phyloP scores from a whole-genome alignment of 2,329 filamentous ascomycete species.

The Stylonectria norvegica region DNA sequence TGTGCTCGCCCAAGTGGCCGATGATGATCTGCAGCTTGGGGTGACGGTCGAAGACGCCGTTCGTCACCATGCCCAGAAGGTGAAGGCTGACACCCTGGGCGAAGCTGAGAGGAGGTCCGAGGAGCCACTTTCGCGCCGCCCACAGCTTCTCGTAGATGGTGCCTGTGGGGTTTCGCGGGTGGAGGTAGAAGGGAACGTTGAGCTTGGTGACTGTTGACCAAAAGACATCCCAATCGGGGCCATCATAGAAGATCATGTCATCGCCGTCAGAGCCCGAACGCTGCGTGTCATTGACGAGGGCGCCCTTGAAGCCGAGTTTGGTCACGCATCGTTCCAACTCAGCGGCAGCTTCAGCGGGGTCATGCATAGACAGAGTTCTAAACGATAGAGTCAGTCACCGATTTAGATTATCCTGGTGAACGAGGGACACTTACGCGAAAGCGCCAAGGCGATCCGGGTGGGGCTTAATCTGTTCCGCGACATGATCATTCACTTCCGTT shows the following conservation, averaged over 20 bases:
- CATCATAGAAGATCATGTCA: constrained; percentile 62
- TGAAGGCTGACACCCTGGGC: constrained; percentile 59
- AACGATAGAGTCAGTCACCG: background rate
- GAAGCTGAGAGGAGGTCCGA: constrained; percentile 58
- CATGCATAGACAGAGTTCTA: constrained; percentile 51
- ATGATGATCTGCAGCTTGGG: constrained; percentile 45
- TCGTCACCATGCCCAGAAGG: constrained; percentile 48
- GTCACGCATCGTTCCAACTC: constrained; percentile 53
- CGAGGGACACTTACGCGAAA: constrained; percentile 36
- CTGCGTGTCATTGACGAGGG: constrained; percentile 60
- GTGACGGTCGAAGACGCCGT: constrained; percentile 48
- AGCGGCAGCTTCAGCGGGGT: constrained; percentile 46
- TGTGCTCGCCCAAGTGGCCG: constrained; percentile 48
- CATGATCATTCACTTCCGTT: constrained; percentile 42
- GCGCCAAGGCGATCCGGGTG: constrained; percentile 43
- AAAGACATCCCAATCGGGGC: constrained; percentile 58
- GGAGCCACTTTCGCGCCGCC: constrained; percentile 55
- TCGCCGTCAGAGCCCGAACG: constrained; percentile 56
- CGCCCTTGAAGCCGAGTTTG: constrained; percentile 59
- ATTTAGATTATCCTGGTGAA: too few species aligned
- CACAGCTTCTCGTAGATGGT: constrained; percentile 56
- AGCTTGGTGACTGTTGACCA: constrained; percentile 57
- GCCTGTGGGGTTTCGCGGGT: constrained; percentile 57
- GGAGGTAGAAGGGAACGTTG: constrained; percentile 62
- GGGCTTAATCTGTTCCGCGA: constrained; percentile 36